Base-by-base conservation (phyloP, 2,329 filamentous ascomycete genomes). In the Sphaerulina populicola region DNA sequence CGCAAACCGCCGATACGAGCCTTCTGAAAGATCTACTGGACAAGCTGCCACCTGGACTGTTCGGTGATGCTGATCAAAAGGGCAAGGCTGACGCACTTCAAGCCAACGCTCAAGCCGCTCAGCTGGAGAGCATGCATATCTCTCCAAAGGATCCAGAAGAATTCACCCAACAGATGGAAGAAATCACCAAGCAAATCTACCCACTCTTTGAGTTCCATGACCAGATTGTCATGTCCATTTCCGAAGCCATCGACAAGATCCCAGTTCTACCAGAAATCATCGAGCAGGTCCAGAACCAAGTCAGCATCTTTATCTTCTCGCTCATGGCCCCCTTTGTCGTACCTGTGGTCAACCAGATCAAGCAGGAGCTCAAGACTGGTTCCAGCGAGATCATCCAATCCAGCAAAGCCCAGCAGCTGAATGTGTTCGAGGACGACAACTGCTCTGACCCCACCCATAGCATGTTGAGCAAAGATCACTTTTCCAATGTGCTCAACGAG, bases 391-490 rank as follows among this genome's bases (percentile, higher is more conserved):
- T 96, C 62, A 94, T 96, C 57, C 77, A 87, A 62, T 89, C 84
- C 72, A 91, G 86, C 67, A 78, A 84, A 67, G 80, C 84, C 47
- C 85, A 94, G 73, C 89, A 95, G 71, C 81, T 86, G 63, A 78
- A 94, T 59, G 88, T 96, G 44, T 96, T 95, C 69, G 71, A 86
- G 40, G 83, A 96, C 58, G 84, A 94, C 64, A 56, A 78, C 46
- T 85, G 74, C 56, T 82, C 81, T 15, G 85, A 96, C 64, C 91
- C 90, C 0, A 96, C 90, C 1, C 90, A 96, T 72, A 94, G 88
- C 15, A 95, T 95, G 90, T 74, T 96, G 47, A 89, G 88, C 53
- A 96, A 96, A 73, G 90, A 96, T 63, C 90, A 96, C 70, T 96
- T 96, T 69, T 86, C 85, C 57, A 94, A 94, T 64, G 75, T 85